phyloP scores from a whole-genome alignment of 345 rosid genomes.

The Excoecaria agallocha region DNA sequence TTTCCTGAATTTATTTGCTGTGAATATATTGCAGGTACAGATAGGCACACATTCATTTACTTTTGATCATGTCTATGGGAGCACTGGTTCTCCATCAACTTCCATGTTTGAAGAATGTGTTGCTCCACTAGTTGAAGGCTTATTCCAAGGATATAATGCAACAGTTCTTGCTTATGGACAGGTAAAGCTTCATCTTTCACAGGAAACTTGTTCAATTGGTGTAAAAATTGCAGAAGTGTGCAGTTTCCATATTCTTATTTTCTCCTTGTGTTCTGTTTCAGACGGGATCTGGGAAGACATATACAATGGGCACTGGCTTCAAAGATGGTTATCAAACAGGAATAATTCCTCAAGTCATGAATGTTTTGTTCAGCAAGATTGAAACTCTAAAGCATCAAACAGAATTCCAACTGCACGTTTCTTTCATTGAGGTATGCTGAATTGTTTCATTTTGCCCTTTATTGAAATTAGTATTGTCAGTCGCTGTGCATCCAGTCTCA shows the following conservation, averaged over 20 bases:
- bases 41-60: constrained; percentile 95
- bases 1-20: not conserved
- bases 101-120: constrained; percentile 90
- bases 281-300: constrained; percentile 99
- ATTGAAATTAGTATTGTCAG: constrained; percentile 1
- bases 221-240: not conserved
- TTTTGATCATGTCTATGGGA: constrained; percentile 96
- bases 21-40: constrained; percentile 62
- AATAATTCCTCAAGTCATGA: constrained; percentile 87
- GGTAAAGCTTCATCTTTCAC: constrained; percentile 40
- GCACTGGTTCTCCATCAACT: constrained; percentile 68
- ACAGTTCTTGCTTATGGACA: constrained; percentile 99
- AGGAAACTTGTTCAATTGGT: constrained; percentile 9
- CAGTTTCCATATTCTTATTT: constrained; percentile 9
- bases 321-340: constrained; percentile 80
- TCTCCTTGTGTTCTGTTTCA: constrained; percentile 36
- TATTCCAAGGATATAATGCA: constrained; percentile 98
- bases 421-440: constrained; percentile 85
- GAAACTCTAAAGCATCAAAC: constrained; percentile 67
- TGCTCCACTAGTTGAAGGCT: constrained; percentile 86
- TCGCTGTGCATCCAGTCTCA: not conserved
- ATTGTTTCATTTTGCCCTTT: constrained; percentile 13
- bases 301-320: constrained; percentile 96
- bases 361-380: constrained; percentile 72
- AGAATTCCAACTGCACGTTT: constrained; percentile 87